Conservation (phyloP, 2,329 filamentous ascomycete genomes). For the Clonostachys byssicola region DNA sequence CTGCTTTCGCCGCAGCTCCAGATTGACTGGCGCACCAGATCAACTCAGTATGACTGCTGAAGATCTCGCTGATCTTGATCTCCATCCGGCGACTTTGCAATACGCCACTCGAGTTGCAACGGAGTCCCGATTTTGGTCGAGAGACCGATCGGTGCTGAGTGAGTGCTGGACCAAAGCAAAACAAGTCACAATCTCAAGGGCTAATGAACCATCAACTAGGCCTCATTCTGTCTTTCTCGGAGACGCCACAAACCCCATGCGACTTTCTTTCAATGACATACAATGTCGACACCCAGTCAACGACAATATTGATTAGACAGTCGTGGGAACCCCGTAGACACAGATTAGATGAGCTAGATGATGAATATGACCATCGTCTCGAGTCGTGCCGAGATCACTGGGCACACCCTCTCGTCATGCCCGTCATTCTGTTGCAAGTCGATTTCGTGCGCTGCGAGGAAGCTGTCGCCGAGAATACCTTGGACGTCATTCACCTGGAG, state of each 20-base stretch:
- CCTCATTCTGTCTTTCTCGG: conserved; percentile 38
- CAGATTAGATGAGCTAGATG: conserved; percentile 32
- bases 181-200: not conserved
- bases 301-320: conserved; percentile 35
- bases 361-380: conserved; percentile 37
- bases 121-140: conserved; percentile 33
- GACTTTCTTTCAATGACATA: conserved; percentile 43
- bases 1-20: conserved; percentile 26
- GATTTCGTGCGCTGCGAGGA: conserved; percentile 39
- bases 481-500: conserved; percentile 33
- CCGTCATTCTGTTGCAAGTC: conserved; percentile 40
- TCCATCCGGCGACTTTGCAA: conserved; percentile 32
- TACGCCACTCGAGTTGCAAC: conserved; percentile 30
- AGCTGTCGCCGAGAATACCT: conserved; percentile 35
- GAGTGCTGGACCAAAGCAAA: not conserved
- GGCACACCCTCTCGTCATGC: conserved; percentile 38
- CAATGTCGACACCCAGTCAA: conserved; percentile 26
- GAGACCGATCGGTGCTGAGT: conserved; percentile 27
- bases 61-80: conserved; percentile 25
- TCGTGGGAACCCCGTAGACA: conserved; percentile 35
- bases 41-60: conserved; percentile 26
- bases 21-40: conserved; percentile 21
- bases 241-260: conserved; percentile 35
- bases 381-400: conserved; percentile 37
- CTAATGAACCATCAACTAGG: conserved; percentile 12